Conservation (phyloP, 305 asterid species). For the Fraxinus xanthoxyloides region DNA sequence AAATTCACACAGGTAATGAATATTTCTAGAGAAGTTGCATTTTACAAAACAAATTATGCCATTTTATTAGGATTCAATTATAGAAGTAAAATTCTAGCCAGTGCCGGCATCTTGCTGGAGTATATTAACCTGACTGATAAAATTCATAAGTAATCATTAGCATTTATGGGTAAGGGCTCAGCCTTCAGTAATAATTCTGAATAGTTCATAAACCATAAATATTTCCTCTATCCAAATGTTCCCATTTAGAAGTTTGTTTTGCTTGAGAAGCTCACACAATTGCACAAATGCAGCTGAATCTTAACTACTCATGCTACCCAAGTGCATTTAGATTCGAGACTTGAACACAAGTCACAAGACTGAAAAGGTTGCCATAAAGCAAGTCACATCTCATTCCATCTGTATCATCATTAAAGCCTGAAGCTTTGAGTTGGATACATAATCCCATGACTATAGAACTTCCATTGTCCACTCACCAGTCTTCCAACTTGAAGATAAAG, state of each 20-base stretch:
- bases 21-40: neutral
- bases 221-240: neutral
- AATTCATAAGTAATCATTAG: neutral
- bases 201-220: neutral
- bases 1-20: neutral
- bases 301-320: neutral
- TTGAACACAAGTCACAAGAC: no score
- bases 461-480: neutral
- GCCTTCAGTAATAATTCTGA: neutral
- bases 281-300: neutral
- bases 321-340: neutral
- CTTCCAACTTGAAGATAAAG: neutral
- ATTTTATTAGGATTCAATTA: neutral
- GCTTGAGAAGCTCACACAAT: neutral
- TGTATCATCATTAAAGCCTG: neutral
- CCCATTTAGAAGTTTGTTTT: neutral
- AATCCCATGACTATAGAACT: neutral
- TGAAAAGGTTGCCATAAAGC: neutral
- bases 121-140: neutral
- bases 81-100: neutral
- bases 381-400: neutral
- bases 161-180: neutral
- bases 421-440: neutral
- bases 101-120: neutral
- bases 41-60: neutral